A percentile compares a stretch with the other conserved stretches of the same genome.
Evolutionary conservation across 2,329 filamentous ascomycete species (phyloP).

Genomic region (Penicillium sclerotiorum): DNA sequence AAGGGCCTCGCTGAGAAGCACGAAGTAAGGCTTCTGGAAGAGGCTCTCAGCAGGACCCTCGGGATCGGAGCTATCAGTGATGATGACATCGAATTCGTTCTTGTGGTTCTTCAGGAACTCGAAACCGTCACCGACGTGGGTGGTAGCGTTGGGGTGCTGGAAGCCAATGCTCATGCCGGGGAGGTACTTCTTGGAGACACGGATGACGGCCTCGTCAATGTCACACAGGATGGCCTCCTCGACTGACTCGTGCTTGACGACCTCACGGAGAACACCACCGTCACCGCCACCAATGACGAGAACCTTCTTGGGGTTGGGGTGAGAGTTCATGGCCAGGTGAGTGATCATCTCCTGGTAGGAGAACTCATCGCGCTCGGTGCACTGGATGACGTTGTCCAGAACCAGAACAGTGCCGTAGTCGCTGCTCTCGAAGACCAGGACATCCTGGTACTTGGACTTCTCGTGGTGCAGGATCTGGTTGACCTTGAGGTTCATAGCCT

Average conservation of each 20-base stretch:
- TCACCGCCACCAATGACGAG: constrained; percentile 98
- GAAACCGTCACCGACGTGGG: constrained; percentile 95
- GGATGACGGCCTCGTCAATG: constrained; percentile 98
- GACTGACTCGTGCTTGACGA: constrained; percentile 97
- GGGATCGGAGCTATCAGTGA: constrained; percentile 97
- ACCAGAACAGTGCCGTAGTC: constrained; percentile 96
- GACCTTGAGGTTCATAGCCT: constrained; percentile 98
- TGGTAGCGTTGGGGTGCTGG: constrained; percentile 89
- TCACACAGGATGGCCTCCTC: constrained; percentile 97
- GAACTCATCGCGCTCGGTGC: constrained; percentile 98
- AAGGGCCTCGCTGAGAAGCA: constrained; percentile 86
- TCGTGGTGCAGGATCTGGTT: constrained; percentile 98
- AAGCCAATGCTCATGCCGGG: constrained; percentile 92
- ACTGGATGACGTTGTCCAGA: constrained; percentile 98
- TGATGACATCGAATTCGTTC: constrained; percentile 98
- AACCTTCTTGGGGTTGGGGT: constrained; percentile 97
- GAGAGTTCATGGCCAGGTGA: constrained; percentile 96
- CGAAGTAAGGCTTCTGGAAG: constrained; percentile 99
- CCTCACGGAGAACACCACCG: constrained; percentile 94
- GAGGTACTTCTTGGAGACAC: constrained; percentile 97
- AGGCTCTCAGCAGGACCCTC: constrained; percentile 94
- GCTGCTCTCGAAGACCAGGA: constrained; percentile 97
- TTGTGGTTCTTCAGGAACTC: constrained; percentile 97
- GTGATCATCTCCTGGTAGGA: constrained; percentile 99
- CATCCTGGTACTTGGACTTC: constrained; percentile 98